phyloP scores from a whole-genome alignment of 805 yeast genomes.

The Yamadazyma takamatsuzukensis region DNA sequence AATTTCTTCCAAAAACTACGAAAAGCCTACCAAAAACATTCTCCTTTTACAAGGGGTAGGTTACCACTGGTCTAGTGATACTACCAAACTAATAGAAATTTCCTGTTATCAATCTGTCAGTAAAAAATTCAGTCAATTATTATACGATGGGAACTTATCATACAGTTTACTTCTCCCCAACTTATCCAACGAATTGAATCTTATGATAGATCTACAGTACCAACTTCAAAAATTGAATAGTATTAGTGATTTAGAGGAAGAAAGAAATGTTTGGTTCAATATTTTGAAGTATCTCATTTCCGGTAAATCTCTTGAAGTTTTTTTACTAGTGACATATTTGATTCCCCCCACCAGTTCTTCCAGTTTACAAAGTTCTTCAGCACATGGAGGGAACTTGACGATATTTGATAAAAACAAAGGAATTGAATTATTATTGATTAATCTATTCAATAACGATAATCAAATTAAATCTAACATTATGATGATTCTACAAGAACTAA shows the following conservation, averaged over 20 bases:
- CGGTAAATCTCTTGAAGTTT: slow-evolving; percentile 38
- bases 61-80: slow-evolving; percentile 41
- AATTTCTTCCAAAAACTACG: slow-evolving; percentile 34
- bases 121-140: slow-evolving; percentile 30
- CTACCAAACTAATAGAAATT: slow-evolving; percentile 36
- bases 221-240: slow-evolving; percentile 35
- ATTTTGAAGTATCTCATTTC: slow-evolving; percentile 39
- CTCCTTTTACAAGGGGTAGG: slow-evolving; percentile 41
- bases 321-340: slow-evolving; percentile 36
- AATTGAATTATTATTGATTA: slow-evolving; percentile 37
- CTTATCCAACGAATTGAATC: slow-evolving; percentile 36
- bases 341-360: slow-evolving; percentile 40
- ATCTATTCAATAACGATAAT: slow-evolving; percentile 39
- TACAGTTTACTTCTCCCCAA: slow-evolving; percentile 34
- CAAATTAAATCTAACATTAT: slow-evolving; percentile 37
- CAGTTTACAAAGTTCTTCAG: slow-evolving; percentile 32
- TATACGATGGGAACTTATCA: slow-evolving; percentile 26
- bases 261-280: slow-evolving; percentile 37
- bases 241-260: slow-evolving; percentile 17
- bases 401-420: slow-evolving; percentile 44
- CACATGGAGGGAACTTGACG: slow-evolving; percentile 38
- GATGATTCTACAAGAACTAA: slow-evolving; percentile 41
- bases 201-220: slow-evolving; percentile 41
- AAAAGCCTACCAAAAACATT: slow-evolving; percentile 12
- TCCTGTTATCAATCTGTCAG: slow-evolving; percentile 38